Conservation (phyloP, 805 yeast species). For the Myxozyma sirexii region DNA sequence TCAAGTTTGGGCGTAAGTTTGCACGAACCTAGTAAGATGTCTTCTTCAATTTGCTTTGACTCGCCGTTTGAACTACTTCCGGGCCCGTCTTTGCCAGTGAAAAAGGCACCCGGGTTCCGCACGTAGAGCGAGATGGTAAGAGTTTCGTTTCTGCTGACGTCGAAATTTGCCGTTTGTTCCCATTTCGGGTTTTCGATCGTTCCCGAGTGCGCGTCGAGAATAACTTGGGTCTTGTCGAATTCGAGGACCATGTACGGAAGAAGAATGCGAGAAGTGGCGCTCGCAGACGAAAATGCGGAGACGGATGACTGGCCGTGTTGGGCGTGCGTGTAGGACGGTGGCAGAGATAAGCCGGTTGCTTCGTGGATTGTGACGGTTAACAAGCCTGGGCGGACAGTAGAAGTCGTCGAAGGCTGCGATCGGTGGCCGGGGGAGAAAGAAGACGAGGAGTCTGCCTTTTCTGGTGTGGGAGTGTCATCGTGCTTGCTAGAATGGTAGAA, state of each 20-base stretch:
- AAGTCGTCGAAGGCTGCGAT: conserved; percentile 29
- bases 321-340: conserved; percentile 43
- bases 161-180: conserved; percentile 89
- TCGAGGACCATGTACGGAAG: conserved; percentile 87
- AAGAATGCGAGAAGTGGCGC: conserved; percentile 43
- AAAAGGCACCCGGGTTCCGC: conserved; percentile 56
- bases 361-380: conserved; percentile 76
- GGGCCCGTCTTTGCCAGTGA: conserved; percentile 47
- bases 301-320: conserved; percentile 26
- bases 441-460: neutral
- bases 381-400: conserved; percentile 60
- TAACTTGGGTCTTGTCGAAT: conserved; percentile 90
- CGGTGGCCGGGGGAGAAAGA: conserved; percentile 18
- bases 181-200: conserved; percentile 76
- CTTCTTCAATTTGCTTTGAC: conserved; percentile 49
- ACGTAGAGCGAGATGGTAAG: conserved; percentile 78
- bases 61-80: conserved; percentile 33
- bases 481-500: conserved; percentile 23
- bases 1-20: conserved; percentile 62
- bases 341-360: conserved; percentile 67
- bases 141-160: conserved; percentile 70
- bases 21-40: conserved; percentile 74
- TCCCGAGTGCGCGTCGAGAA: conserved; percentile 84
- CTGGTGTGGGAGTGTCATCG: conserved; percentile 11
- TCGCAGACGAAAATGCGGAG: conserved; percentile 11